Evolutionary conservation across 2,329 filamentous ascomycete genomes (phyloP).

Genomic region (Zymoseptoria passerinii): DNA sequence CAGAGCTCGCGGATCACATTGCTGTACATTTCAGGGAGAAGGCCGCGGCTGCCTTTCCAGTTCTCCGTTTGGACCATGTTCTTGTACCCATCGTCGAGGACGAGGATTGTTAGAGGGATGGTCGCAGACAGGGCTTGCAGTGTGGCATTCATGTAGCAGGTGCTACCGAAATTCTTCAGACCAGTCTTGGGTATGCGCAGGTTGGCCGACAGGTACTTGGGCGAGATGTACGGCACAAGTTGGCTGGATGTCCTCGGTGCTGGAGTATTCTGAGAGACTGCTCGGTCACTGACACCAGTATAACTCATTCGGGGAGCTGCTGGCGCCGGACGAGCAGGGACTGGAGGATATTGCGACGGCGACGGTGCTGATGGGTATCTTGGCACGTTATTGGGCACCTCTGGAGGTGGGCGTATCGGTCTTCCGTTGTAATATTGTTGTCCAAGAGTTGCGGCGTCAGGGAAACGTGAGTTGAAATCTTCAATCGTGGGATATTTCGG

Average conservation of each 20-base stretch:
- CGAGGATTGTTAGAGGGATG: conserved; percentile 53
- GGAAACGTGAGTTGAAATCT: conserved; percentile 76
- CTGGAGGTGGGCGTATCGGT: conserved; percentile 28
- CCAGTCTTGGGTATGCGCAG: conserved; percentile 56
- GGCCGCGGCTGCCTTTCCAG: conserved; percentile 59
- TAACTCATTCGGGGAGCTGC: conserved; percentile 60
- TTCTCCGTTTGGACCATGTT: conserved; percentile 50
- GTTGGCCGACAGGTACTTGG: conserved; percentile 36
- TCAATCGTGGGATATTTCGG: conserved; percentile 45
- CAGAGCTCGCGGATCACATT: conserved; percentile 54
- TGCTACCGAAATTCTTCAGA: conserved; percentile 69
- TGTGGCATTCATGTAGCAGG: conserved; percentile 88
- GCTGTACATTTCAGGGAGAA: conserved; percentile 54
- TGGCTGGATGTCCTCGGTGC: conserved; percentile 29
- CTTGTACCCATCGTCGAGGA: conserved; percentile 53
- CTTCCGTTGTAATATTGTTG: conserved; percentile 45
- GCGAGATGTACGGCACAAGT: conserved; percentile 39
- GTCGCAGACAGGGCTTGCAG: conserved; percentile 77
- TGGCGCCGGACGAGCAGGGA: conserved; percentile 51
- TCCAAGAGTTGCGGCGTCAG: conserved; percentile 55
- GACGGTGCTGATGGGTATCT: conserved; percentile 27
- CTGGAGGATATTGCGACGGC: conserved; percentile 33
- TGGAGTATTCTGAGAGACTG: conserved; percentile 28
- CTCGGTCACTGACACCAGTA: conserved; percentile 64
- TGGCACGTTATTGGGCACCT: conserved; percentile 20